These are phyloP conservation scores for Botryotinia narcissicola DNA, from an alignment of 2,329 filamentous ascomycete genomes.

Conservation along the genomic window DNA sequence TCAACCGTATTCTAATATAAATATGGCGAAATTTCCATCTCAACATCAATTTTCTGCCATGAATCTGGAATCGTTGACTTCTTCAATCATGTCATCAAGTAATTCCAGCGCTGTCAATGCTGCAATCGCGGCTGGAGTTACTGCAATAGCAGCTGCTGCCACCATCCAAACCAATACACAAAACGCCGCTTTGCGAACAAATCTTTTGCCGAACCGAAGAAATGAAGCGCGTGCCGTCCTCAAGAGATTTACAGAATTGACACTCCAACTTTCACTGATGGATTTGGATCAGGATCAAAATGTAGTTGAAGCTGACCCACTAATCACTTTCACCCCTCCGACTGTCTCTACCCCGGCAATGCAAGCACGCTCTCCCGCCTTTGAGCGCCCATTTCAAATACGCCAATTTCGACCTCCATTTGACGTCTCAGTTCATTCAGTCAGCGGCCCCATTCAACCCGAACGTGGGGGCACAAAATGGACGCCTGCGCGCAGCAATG, in stretches of 20 bases:
- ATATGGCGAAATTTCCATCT: not conserved
- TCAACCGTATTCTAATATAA: not conserved
- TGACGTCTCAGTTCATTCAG: not conserved
- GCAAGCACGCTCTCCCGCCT: not conserved
- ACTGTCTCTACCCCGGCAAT: not conserved
- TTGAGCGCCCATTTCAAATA: not conserved
- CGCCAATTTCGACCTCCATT: not conserved
- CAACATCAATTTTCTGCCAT: not conserved
- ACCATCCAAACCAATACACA: not conserved
- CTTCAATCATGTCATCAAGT: not conserved
- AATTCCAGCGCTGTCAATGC: not conserved
- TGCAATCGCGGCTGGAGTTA: not conserved
- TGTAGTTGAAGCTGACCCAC: not conserved
- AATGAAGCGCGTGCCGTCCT: not conserved
- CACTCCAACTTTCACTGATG: not conserved
- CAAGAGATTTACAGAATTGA: not conserved
- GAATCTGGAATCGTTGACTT: not conserved
- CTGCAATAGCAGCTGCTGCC: not conserved
- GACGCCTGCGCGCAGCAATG: not conserved
- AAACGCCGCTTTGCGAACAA: not conserved
- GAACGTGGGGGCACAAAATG: not conserved
- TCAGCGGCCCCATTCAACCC: not conserved
- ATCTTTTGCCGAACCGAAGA: not conserved
- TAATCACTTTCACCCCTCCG: not conserved
- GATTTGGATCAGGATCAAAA: not conserved